phyloP scores from a whole-genome alignment of 495 filamentous ascomycete species.

The Penicillium ucsense region DNA sequence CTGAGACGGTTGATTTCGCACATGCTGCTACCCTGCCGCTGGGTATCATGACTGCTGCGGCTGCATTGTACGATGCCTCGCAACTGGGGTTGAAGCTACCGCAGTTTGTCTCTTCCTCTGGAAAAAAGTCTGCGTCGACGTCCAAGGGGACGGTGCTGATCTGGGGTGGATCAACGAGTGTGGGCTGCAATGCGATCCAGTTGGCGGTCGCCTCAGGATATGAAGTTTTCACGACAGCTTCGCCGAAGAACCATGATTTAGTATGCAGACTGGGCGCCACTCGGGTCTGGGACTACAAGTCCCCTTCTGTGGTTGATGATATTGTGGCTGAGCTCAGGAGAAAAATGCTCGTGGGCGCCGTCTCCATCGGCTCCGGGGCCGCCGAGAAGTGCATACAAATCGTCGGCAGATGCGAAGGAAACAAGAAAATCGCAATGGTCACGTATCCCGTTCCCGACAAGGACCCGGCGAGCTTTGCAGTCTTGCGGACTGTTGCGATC shows the following conservation, averaged over 20 bases:
- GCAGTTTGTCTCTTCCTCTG: not conserved
- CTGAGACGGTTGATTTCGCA: conserved; percentile 34
- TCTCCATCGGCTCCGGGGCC: not conserved
- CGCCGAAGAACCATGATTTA: conserved; percentile 43
- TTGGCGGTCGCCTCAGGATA: conserved; percentile 48
- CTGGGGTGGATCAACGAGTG: conserved; percentile 44
- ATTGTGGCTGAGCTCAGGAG: conserved; percentile 1
- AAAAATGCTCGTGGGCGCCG: not conserved
- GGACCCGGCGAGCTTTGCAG: not conserved
- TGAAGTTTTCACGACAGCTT: conserved; percentile 47
- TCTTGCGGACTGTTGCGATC: not conserved
- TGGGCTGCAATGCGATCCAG: conserved; percentile 54
- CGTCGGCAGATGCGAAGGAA: not conserved
- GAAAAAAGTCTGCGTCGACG: conserved; percentile 4
- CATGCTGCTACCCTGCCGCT: conserved; percentile 44
- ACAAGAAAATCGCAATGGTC: conserved; percentile 12
- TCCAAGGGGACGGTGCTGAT: conserved; percentile 26
- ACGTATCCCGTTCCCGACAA: conserved; percentile 1
- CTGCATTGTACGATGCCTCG: conserved; percentile 36
- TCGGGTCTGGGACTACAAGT: conserved; percentile 49
- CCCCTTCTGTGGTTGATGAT: conserved; percentile 18
- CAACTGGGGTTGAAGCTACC: conserved; percentile 33
- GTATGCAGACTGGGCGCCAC: conserved; percentile 44
- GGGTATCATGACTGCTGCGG: conserved; percentile 43
- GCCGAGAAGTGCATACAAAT: conserved; percentile 2